Evolutionary conservation across 257 asterid genomes (phyloP).

Genomic region (Petunia secreta): DNA sequence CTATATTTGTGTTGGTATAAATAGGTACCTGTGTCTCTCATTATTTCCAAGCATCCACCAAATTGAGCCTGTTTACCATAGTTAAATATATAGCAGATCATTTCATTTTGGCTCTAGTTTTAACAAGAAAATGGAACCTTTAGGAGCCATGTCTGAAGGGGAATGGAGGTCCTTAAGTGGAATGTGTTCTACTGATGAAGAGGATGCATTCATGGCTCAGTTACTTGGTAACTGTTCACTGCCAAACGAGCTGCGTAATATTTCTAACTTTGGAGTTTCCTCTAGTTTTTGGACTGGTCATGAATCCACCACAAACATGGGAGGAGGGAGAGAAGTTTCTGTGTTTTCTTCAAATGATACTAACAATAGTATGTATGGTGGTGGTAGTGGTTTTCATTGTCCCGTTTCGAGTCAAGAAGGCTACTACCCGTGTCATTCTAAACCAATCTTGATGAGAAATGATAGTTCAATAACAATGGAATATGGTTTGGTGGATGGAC

Average conservation of each 20-base stretch:
- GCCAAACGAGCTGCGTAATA: constrained; percentile 40
- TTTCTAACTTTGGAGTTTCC: constrained; percentile 29
- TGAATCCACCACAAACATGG: constrained; percentile 30
- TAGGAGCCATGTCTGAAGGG: constrained; percentile 60
- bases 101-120: background rate
- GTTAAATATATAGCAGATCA: background rate
- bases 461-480: constrained; percentile 35
- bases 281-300: constrained; percentile 23
- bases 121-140: constrained; percentile 49
- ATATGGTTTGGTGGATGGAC: constrained; percentile 25
- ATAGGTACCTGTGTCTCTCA: constrained; percentile 5
- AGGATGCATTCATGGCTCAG: constrained; percentile 46
- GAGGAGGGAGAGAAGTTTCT: constrained; percentile 30
- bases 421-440: constrained; percentile 23
- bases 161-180: constrained; percentile 68
- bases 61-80: background rate
- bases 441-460: constrained; percentile 14
- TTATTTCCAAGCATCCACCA: background rate
- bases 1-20: background rate
- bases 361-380: constrained; percentile 25
- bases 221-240: constrained; percentile 28
- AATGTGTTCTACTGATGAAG: constrained; percentile 59
- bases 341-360: constrained; percentile 31
- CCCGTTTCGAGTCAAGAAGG: constrained; percentile 37
- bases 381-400: constrained; percentile 28